Base-by-base conservation (phyloP, 2,329 filamentous ascomycete species). In the Thermomyces lanuginosus region DNA sequence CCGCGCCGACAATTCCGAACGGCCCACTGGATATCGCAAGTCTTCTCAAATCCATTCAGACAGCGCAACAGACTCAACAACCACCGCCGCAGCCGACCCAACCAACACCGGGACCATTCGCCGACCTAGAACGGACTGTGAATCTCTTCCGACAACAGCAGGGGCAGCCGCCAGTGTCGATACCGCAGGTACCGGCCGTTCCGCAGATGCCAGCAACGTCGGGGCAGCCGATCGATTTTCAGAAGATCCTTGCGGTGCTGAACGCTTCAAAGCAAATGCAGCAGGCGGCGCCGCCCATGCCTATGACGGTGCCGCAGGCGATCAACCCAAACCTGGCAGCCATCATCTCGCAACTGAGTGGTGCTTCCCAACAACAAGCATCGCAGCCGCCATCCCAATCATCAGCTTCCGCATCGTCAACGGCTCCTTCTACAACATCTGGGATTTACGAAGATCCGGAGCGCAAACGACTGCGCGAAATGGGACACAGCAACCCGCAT, bases 41-140 rank as follows among this genome's bases (percentile, higher is more conserved):
- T 23, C 28, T 61, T 16, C 50, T 60, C 11, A 53, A 53, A 24
- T 44, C 55, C 12, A 48, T 60, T 5, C 53, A 53, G 24, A 45
- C 36, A 24, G 40, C 38, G 18, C 42, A 46, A 21, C 44, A 45
- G 30, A 39, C 43, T 27, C 37, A 44, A 27, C 48, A 37, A 32
- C 47, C 43, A 8, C 43, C 42, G 2, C 44, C 46, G 8, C 44
- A 44, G 26, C 35, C 42, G 15, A 32, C 38, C 22, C 41, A 38
- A 22, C 42, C 42, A 21, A 40, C 37, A 19, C 44, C 43, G 17
- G 34, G 39, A 30, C 25, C 39, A 30, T 26, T 42, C 24, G 31
- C 41, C 16, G 48, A 51, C 30, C 41, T 48, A 24, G 38, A 45
- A 31, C 39, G 46, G 15, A 56, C 54, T 2, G 48, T 59, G 28